A percentile compares a stretch with the other conserved stretches of the same genome.
These are phyloP conservation scores for Blumeria graminis DNA, from an alignment of 2,329 filamentous ascomycete genomes.

Conservation along the genomic window DNA sequence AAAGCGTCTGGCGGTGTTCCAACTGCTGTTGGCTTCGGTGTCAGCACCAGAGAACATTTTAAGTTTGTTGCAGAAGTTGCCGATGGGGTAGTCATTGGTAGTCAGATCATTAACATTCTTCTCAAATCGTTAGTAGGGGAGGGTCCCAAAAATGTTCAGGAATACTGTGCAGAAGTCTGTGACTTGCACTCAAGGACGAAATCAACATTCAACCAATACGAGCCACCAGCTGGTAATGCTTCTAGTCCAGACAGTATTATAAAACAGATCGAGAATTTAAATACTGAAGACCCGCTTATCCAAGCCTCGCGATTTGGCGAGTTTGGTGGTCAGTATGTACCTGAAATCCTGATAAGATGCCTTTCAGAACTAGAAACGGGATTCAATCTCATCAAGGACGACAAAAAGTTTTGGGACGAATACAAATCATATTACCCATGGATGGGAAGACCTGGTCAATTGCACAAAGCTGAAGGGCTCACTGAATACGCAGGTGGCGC, in stretches of 20 bases:
- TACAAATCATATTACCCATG: conserved; percentile 90
- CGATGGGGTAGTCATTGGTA: conserved; percentile 90
- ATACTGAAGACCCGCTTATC: conserved; percentile 21
- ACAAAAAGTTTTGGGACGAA: conserved; percentile 89
- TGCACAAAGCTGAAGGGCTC: conserved; percentile 71
- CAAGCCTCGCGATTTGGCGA: conserved; percentile 67
- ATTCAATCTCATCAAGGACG: conserved; percentile 68
- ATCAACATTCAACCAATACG: conserved; percentile 25
- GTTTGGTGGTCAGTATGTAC: conserved; percentile 92
- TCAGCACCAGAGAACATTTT: conserved; percentile 90
- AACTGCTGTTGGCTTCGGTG: conserved; percentile 82
- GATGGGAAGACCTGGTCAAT: conserved; percentile 81
- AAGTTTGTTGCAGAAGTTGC: conserved; percentile 59
- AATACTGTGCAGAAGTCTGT: conserved; percentile 60
- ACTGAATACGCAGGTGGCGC: conserved; percentile 78
- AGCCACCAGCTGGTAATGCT: conserved; percentile 41
- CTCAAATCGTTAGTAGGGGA: conserved; percentile 41
- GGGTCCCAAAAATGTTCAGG: conserved; percentile 49
- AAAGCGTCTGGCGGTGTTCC: conserved; percentile 78
- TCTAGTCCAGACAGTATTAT: conserved; percentile 21
- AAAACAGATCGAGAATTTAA: conserved; percentile 46
- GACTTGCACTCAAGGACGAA: conserved; percentile 21
- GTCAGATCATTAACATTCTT: conserved; percentile 73
- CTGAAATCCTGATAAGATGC: conserved; percentile 94
- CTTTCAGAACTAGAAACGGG: conserved; percentile 72